phyloP scores from a whole-genome alignment of 371 early-diverging fungal species.

The Batkoa obscura region DNA sequence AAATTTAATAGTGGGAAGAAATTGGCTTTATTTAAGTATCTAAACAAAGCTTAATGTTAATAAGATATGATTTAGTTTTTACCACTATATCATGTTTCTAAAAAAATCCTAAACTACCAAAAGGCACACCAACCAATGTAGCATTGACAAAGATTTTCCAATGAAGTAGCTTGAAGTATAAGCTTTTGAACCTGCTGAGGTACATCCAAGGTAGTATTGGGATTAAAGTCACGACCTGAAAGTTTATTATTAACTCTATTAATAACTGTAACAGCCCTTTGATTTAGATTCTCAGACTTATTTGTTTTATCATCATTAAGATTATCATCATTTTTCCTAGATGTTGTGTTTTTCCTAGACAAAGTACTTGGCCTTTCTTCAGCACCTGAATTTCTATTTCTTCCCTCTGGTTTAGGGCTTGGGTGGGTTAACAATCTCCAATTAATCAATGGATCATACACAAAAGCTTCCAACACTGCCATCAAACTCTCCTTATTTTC shows the following conservation, averaged over 20 bases:
- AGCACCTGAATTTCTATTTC: not conserved
- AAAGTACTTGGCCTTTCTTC: not conserved
- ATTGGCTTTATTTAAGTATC: too few species aligned
- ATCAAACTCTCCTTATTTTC: slow-evolving; percentile 92
- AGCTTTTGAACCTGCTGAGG: slow-evolving; percentile 79
- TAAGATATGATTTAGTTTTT: too few species aligned
- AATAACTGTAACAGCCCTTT: slow-evolving; percentile 34
- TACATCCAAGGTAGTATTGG: slow-evolving; percentile 59
- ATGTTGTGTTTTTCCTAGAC: too few species aligned
- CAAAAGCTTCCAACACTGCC: slow-evolving; percentile 97
- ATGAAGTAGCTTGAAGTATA: slow-evolving; percentile 81
- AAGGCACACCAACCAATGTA: slow-evolving; percentile 81
- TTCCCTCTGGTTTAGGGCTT: slow-evolving; percentile 16
- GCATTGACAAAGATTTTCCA: slow-evolving; percentile 89
- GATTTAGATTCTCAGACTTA: slow-evolving; percentile 20
- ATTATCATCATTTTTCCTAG: not conserved
- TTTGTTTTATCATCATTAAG: not conserved
- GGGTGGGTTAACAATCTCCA: slow-evolving; percentile 44
- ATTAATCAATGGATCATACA: slow-evolving; percentile 93
- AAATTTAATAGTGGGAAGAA: too few species aligned
- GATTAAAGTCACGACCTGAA: slow-evolving; percentile 72
- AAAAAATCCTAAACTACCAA: too few species aligned
- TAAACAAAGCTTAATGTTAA: too few species aligned
- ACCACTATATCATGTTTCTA: too few species aligned
- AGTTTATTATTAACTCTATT: slow-evolving; percentile 29